Conservation (phyloP, 2,329 filamentous ascomycete species). For the Ophiostoma himal-ulmi region DNA sequence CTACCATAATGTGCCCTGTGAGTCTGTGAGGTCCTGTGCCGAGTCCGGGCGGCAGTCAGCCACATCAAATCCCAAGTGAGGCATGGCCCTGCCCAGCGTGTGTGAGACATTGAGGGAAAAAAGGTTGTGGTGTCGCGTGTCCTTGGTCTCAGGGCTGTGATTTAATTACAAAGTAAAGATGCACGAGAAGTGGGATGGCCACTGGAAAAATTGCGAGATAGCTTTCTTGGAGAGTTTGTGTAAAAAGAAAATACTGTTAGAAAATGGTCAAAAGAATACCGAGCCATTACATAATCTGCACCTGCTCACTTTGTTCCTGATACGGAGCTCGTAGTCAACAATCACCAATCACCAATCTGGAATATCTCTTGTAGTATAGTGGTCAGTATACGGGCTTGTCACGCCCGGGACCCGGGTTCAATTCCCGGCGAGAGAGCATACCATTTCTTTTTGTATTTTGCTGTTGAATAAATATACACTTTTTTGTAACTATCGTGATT, state of each 20-base stretch:
- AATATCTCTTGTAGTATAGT: slow-evolving; percentile 8
- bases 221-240: background rate
- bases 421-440: slow-evolving; percentile 8
- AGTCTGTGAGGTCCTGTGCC: background rate
- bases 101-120: slow-evolving; percentile 6
- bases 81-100: background rate
- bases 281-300: background rate
- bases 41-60: background rate
- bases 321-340: background rate
- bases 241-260: too few relatives aligned
- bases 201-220: background rate
- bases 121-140: background rate
- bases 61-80: background rate
- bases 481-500: background rate
- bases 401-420: slow-evolving; percentile 8
- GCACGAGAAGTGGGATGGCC: background rate
- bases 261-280: too few relatives aligned
- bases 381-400: slow-evolving; percentile 9
- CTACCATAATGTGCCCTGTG: background rate
- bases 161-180: slow-evolving; percentile 2
- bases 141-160: background rate
- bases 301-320: background rate
- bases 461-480: background rate
- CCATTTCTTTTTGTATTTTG: background rate
- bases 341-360: background rate